Conservation (phyloP, 805 yeast species). For the Brettanomyces bruxellensis region DNA sequence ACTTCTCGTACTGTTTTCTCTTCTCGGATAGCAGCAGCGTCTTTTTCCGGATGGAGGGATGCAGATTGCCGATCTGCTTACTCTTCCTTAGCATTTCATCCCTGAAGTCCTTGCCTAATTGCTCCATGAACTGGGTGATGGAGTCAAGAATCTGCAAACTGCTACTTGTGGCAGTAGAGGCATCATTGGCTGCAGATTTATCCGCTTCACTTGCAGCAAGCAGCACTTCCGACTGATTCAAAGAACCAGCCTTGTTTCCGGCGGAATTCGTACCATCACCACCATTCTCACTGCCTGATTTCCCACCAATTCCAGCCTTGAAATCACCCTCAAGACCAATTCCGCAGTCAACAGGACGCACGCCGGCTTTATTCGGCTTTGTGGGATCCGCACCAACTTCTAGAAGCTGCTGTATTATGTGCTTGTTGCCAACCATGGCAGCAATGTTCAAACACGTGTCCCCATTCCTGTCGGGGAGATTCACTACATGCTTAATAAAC, state of each 20-base stretch:
- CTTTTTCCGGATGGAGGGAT: slow-evolving; percentile 48
- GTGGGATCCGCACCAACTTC: slow-evolving; percentile 83
- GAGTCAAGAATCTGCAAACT: slow-evolving; percentile 38
- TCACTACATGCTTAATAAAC: slow-evolving; percentile 64
- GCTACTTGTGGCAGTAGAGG: background rate
- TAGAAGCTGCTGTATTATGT: slow-evolving; percentile 69
- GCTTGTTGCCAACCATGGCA: slow-evolving; percentile 76
- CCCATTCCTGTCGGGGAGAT: slow-evolving; percentile 87
- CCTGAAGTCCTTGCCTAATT: slow-evolving; percentile 51
- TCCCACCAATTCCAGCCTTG: slow-evolving; percentile 2
- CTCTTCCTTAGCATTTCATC: slow-evolving; percentile 48
- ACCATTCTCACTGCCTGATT: background rate
- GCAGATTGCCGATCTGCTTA: slow-evolving; percentile 40
- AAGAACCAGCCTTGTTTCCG: background rate
- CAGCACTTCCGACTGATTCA: background rate
- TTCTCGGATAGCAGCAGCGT: slow-evolving; percentile 41
- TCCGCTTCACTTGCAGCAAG: background rate
- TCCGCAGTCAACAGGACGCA: slow-evolving; percentile 83
- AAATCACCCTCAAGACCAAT: slow-evolving; percentile 32
- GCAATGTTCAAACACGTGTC: slow-evolving; percentile 93
- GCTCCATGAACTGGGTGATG: slow-evolving; percentile 39
- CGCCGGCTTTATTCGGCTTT: slow-evolving; percentile 75
- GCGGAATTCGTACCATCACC: slow-evolving; percentile 1
- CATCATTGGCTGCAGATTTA: background rate
- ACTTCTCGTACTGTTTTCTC: slow-evolving; percentile 41